Conservation (phyloP, 768 basidiomycete species). For the Suillus americanus region DNA sequence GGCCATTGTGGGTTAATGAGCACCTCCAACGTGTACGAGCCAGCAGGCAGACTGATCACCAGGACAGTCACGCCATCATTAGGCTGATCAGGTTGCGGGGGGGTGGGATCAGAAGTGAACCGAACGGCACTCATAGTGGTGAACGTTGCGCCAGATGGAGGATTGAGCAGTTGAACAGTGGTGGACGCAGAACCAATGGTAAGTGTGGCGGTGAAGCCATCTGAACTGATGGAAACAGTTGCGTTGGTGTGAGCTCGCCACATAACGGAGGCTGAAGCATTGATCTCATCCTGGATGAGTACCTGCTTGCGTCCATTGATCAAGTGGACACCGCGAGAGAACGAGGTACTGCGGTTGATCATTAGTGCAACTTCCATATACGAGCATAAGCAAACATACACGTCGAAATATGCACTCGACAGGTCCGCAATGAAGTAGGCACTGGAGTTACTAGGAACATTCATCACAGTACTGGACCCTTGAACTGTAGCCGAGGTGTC, state of each 20-base stretch:
- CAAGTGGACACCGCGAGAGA: slow-evolving; percentile 81
- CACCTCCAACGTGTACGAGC: slow-evolving; percentile 77
- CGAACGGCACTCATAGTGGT: slow-evolving; percentile 53
- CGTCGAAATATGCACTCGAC: slow-evolving; percentile 69
- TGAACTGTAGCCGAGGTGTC: slow-evolving; percentile 65
- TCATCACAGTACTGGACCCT: slow-evolving; percentile 80
- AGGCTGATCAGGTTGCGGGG: slow-evolving; percentile 68
- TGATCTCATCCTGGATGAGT: slow-evolving; percentile 91
- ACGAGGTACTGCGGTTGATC: slow-evolving; percentile 49
- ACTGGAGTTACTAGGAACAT: slow-evolving; percentile 62
- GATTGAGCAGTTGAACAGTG: slow-evolving; percentile 63
- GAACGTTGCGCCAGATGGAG: slow-evolving; percentile 67
- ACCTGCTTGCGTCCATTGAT: slow-evolving; percentile 86
- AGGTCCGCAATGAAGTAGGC: slow-evolving; percentile 84
- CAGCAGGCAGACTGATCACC: slow-evolving; percentile 61
- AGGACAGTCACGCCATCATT: slow-evolving; percentile 84
- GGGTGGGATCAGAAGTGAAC: slow-evolving; percentile 57
- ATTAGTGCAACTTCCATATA: slow-evolving; percentile 12
- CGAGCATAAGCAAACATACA: slow-evolving; percentile 45
- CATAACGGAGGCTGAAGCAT: slow-evolving; percentile 53
- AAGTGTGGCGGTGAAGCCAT: slow-evolving; percentile 72
- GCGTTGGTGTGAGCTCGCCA: slow-evolving; percentile 99
- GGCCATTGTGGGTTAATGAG: slow-evolving; percentile 95
- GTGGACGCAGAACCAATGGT: slow-evolving; percentile 67
- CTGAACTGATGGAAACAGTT: slow-evolving; percentile 53